These are phyloP conservation scores for Metschnikowia similis DNA, from an alignment of 805 yeast genomes.

Conservation along the genomic window DNA sequence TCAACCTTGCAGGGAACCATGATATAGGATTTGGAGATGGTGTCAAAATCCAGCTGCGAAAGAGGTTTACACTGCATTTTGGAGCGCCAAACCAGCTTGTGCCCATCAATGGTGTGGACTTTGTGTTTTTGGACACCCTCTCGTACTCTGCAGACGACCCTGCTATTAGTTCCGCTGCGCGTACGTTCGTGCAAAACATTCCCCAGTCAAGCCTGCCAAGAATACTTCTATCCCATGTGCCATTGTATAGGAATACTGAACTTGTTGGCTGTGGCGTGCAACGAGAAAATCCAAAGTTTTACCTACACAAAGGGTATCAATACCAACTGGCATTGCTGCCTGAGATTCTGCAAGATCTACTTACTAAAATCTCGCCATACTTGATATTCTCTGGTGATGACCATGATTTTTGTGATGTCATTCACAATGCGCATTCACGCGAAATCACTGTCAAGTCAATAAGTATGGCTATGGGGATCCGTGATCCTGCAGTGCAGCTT, in stretches of 20 bases:
- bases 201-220: conserved; percentile 13
- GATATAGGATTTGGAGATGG: conserved; percentile 27
- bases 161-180: conserved; percentile 11
- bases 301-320: conserved; percentile 21
- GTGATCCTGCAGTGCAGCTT: conserved; percentile 39
- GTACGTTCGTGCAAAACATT: conserved; percentile 13
- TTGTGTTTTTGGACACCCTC: conserved; percentile 20
- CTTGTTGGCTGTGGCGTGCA: conserved; percentile 19
- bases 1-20: conserved; percentile 29
- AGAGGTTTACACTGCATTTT: conserved; percentile 28
- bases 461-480: conserved; percentile 40
- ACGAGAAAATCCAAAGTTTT: conserved; percentile 17
- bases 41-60: conserved; percentile 19
- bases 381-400: conserved; percentile 26
- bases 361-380: conserved; percentile 17
- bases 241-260: conserved; percentile 20
- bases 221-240: conserved; percentile 23
- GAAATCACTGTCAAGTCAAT: conserved; percentile 39
- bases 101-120: conserved; percentile 29
- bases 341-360: conserved; percentile 15
- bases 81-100: conserved; percentile 28
- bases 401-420: conserved; percentile 22
- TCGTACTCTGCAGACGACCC: conserved; percentile 16
- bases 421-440: conserved; percentile 17
- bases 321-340: conserved; percentile 22